Evolutionary conservation across 2,329 filamentous ascomycete species (phyloP).

Genomic region (Colletotrichum cordylinicola): DNA sequence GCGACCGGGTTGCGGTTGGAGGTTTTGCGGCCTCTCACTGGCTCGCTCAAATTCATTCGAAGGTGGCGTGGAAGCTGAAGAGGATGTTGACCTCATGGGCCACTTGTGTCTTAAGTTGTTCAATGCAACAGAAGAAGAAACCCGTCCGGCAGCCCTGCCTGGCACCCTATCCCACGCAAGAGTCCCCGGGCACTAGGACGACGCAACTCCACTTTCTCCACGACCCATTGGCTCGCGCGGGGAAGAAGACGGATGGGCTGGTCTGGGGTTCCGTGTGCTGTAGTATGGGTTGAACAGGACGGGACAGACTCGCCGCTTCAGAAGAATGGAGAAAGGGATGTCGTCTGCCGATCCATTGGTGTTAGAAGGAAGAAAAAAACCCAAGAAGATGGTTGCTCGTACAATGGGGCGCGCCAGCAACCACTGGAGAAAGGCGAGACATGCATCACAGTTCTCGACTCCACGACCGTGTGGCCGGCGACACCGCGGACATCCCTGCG

Average conservation of each 20-base stretch:
- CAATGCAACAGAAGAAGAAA: not conserved
- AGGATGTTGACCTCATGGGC: conserved; percentile 10
- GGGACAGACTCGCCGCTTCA: not conserved
- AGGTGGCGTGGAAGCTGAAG: conserved; percentile 3
- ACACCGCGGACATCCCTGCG: conserved; percentile 12
- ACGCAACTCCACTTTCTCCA: conserved; percentile 13
- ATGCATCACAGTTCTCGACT: not conserved
- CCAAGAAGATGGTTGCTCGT: not conserved
- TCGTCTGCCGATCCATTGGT: not conserved
- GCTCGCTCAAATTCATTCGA: conserved; percentile 17
- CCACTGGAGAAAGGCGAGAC: not conserved
- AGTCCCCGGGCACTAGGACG: conserved; percentile 1
- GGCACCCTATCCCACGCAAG: not conserved
- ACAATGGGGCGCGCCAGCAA: not conserved
- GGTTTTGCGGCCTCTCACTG: conserved; percentile 13
- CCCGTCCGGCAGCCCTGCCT: not conserved
- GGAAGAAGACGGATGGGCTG: not conserved
- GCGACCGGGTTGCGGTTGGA: not conserved
- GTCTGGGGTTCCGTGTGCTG: conserved; percentile 33
- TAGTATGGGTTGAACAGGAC: not conserved
- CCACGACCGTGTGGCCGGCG: not conserved
- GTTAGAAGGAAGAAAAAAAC: not conserved
- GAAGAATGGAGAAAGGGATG: not conserved
- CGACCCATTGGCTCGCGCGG: conserved; percentile 18
- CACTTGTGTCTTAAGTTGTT: not conserved